Evolutionary conservation across 169 alveolate species (phyloP).

Genomic region (Cryptosporidium ubiquitum): DNA sequence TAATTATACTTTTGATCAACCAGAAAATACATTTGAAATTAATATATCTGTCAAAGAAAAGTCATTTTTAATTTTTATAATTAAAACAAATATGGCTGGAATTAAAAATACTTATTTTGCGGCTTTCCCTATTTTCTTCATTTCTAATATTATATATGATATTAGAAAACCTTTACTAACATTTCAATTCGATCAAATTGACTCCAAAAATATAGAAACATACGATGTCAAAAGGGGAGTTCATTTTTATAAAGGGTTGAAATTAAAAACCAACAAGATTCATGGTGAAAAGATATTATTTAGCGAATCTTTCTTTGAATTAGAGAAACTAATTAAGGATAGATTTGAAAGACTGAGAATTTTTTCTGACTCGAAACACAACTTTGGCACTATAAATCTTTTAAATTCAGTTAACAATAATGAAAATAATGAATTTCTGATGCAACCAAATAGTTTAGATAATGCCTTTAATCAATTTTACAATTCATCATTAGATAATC

Average conservation of each 20-base stretch:
- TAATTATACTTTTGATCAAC: neutral
- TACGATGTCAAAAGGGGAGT: constrained; percentile 8
- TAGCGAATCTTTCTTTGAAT: constrained; percentile 1
- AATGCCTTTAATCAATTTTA: no score
- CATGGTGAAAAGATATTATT: neutral
- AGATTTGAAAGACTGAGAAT: neutral
- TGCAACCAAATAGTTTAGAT: no score
- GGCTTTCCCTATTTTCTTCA: constrained; percentile 26
- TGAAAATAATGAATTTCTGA: neutral
- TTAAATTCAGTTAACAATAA: neutral
- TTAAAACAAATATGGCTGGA: neutral
- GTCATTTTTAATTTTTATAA: neutral
- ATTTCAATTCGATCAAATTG: neutral
- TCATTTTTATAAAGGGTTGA: constrained; percentile 1
- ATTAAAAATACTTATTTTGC: neutral
- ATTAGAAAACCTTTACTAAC: neutral
- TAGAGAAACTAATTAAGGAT: constrained; percentile 2
- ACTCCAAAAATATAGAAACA: neutral
- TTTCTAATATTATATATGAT: neutral
- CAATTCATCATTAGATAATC: no score
- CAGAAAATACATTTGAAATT: neutral
- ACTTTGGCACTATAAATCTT: neutral
- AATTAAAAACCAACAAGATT: constrained; percentile 21
- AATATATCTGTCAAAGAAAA: neutral
- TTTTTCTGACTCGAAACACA: neutral